Percentiles rank a stretch among this genome's conserved stretches.
Conservation (phyloP, 2,329 filamentous ascomycete species). For the Cercospora zeina region DNA sequence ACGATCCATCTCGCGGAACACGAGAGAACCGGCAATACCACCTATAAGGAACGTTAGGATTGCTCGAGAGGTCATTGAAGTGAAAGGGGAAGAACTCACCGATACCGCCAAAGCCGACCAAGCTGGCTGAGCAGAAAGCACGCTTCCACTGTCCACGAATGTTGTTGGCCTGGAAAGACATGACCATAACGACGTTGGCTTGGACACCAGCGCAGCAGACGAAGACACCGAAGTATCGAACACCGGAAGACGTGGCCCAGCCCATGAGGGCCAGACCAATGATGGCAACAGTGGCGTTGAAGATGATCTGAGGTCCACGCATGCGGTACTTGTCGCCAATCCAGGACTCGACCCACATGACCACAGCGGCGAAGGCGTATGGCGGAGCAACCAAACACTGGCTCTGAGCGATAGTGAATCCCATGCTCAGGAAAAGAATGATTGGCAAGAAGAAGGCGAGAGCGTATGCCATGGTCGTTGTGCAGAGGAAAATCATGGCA, state of each 20-base stretch:
- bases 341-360: slow-evolving; percentile 58
- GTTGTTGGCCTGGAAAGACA: slow-evolving; percentile 84
- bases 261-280: slow-evolving; percentile 73
- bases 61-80: slow-evolving; percentile 26
- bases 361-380: slow-evolving; percentile 63
- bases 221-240: slow-evolving; percentile 74
- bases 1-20: slow-evolving; percentile 27
- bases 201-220: slow-evolving; percentile 71
- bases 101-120: slow-evolving; percentile 66
- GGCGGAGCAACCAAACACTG: slow-evolving; percentile 73
- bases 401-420: slow-evolving; percentile 62
- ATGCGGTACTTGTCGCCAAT: slow-evolving; percentile 48
- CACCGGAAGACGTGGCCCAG: slow-evolving; percentile 57
- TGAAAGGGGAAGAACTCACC: slow-evolving; percentile 41
- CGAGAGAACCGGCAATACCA: slow-evolving; percentile 27
- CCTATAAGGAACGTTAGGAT: slow-evolving; percentile 32
- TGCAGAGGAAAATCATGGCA: slow-evolving; percentile 57
- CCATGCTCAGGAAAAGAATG: slow-evolving; percentile 64
- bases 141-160: slow-evolving; percentile 86
- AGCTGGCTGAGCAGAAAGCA: slow-evolving; percentile 69
- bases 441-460: slow-evolving; percentile 78
- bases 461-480: slow-evolving; percentile 70
- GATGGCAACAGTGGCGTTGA: slow-evolving; percentile 63
- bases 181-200: slow-evolving; percentile 70
- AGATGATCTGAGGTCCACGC: slow-evolving; percentile 65